Percentiles rank a stretch among this genome's conserved stretches.
These are phyloP conservation scores for Plectosphaerella sp. DNA, from an alignment of 2,329 filamentous ascomycete species.

Conservation along the genomic window DNA sequence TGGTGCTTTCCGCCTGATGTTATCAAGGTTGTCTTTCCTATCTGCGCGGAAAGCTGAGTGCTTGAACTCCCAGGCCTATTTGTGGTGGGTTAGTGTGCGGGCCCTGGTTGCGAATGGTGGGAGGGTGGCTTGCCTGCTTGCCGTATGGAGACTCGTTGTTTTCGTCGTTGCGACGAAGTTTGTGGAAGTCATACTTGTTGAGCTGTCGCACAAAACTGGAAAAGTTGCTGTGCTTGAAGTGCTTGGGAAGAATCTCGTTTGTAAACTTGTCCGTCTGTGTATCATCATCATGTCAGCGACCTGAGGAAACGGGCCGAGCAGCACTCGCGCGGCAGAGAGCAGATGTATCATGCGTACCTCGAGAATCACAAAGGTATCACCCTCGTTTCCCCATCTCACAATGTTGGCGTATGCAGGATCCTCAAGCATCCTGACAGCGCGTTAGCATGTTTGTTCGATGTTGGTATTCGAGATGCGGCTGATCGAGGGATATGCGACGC, in stretches of 20 bases:
- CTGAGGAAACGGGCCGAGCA: not conserved
- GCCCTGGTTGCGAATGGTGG: slow-evolving; percentile 3
- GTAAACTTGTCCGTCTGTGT: slow-evolving; percentile 94
- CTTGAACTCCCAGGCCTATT: slow-evolving; percentile 89
- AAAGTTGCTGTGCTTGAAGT: slow-evolving; percentile 99
- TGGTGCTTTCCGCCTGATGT: slow-evolving; percentile 92
- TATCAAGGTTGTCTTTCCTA: slow-evolving; percentile 94
- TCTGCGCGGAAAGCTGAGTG: slow-evolving; percentile 95
- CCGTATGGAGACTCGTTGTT: slow-evolving; percentile 78
- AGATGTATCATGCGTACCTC: slow-evolving; percentile 58
- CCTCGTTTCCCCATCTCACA: slow-evolving; percentile 91
- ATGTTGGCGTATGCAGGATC: slow-evolving; percentile 89
- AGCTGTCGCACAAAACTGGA: slow-evolving; percentile 93
- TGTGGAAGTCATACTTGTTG: slow-evolving; percentile 98
- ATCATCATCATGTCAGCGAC: not conserved
- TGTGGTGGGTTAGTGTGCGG: not conserved
- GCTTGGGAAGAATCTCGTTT: slow-evolving; percentile 91
- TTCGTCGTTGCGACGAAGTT: slow-evolving; percentile 89
- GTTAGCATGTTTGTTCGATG: slow-evolving; percentile 21
- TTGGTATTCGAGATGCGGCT: not conserved
- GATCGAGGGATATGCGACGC: slow-evolving; percentile 28
- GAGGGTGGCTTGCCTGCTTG: slow-evolving; percentile 55
- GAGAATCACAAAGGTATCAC: slow-evolving; percentile 93
- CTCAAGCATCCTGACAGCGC: slow-evolving; percentile 76
- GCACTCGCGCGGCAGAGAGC: too few relatives aligned